phyloP scores from a whole-genome alignment of 345 rosid species.

The Durio zibethinus region DNA sequence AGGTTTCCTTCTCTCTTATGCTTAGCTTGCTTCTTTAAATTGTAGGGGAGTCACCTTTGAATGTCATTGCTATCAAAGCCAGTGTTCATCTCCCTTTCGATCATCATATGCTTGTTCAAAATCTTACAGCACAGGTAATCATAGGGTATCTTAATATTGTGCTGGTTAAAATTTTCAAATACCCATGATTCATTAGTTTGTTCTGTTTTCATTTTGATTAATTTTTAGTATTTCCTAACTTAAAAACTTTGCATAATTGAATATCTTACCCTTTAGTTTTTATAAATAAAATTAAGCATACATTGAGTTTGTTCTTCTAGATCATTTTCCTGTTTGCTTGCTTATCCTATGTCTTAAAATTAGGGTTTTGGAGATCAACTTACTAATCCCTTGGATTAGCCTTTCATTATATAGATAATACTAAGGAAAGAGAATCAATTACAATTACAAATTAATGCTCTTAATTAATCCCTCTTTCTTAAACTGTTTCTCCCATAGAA shows the following conservation, averaged over 20 bases:
- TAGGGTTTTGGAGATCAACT: no score
- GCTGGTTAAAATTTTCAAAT: conserved; percentile 6
- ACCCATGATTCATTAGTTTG: not conserved
- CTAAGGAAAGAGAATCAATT: no score
- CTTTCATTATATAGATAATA: no score
- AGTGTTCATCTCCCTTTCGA: conserved; percentile 80
- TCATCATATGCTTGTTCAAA: conserved; percentile 67
- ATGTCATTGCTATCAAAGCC: conserved; percentile 66
- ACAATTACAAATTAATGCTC: no score
- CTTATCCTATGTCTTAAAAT: not conserved
- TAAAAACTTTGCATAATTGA: not conserved
- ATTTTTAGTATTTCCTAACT: not conserved
- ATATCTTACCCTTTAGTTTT: not conserved
- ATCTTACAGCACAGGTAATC: conserved; percentile 79
- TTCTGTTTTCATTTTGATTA: not conserved
- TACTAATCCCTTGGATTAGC: no score
- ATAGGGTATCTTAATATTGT: conserved; percentile 4
- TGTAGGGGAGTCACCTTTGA: conserved; percentile 59
- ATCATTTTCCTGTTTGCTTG: not conserved
- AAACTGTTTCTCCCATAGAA: no score
- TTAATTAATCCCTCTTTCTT: no score
- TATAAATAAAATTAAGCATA: not conserved
- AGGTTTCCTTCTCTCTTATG: not conserved
- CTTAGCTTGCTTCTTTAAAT: conserved; percentile 12
- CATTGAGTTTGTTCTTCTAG: not conserved